Percentiles rank a stretch among this genome's conserved stretches.
These are phyloP conservation scores for Ganoderma boninense DNA, from an alignment of 1,284 basidiomycete genomes.

Conservation along the genomic window DNA sequence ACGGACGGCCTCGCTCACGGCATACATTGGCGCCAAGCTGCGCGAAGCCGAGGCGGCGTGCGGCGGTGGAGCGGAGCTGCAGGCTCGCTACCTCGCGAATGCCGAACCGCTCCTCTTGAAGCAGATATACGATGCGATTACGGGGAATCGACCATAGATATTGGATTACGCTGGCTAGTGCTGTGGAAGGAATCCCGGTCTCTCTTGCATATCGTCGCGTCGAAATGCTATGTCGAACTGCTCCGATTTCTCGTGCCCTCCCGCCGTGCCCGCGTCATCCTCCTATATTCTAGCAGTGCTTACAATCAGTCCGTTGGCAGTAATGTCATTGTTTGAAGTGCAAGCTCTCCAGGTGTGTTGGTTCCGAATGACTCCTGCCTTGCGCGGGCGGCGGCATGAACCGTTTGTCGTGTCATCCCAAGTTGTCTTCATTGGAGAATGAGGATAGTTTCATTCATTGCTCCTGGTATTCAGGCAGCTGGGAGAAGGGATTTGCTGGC, in stretches of 20 bases:
- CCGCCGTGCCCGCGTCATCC: too few relatives aligned
- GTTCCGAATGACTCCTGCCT: too few relatives aligned
- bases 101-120: slow-evolving; percentile 75
- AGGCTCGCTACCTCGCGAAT: slow-evolving; percentile 64
- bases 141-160: slow-evolving; percentile 18
- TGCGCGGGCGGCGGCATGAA: too few relatives aligned
- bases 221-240: slow-evolving; percentile 5
- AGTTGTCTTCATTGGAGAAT: too few relatives aligned
- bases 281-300: not conserved
- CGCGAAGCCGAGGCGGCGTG: slow-evolving; percentile 66
- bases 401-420: too few relatives aligned
- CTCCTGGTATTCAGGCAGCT: too few relatives aligned
- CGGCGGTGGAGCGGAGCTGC: slow-evolving; percentile 64
- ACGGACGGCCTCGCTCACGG: slow-evolving; percentile 65
- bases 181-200: not conserved
- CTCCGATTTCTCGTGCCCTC: not conserved
- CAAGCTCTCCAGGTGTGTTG: not conserved
- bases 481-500: too few relatives aligned
- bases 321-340: not conserved
- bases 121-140: slow-evolving; percentile 66
- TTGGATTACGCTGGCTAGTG: not conserved
- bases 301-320: not conserved
- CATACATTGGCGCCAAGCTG: slow-evolving; percentile 63
- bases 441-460: too few relatives aligned
- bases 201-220: slow-evolving; percentile 5